phyloP scores from a whole-genome alignment of 106 monocot genomes.

The Ottelia alismoides region DNA sequence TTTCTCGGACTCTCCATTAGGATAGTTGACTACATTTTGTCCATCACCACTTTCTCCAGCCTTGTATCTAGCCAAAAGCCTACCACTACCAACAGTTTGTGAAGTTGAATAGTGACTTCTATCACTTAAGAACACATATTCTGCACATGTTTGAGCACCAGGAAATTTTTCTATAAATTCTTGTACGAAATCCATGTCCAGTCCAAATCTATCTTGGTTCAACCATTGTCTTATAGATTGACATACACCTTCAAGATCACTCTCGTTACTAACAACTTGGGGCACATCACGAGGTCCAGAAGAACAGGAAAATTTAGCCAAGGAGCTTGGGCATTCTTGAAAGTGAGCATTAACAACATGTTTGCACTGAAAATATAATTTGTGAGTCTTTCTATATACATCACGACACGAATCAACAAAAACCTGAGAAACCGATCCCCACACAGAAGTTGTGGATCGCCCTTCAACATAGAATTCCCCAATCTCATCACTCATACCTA shows the following conservation, averaged over 20 bases:
- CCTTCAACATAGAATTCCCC: constrained; percentile 80
- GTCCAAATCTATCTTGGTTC: constrained; percentile 82
- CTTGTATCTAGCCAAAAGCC: constrained; percentile 30
- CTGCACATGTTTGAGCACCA: constrained; percentile 42
- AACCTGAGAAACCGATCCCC: constrained; percentile 65
- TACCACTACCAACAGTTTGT: constrained; percentile 64
- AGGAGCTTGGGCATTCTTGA: constrained; percentile 11
- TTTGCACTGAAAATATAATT: constrained; percentile 46
- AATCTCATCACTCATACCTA: constrained; percentile 34
- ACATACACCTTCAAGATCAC: constrained; percentile 47
- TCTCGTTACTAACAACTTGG: too few species aligned
- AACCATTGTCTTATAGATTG: constrained; percentile 55
- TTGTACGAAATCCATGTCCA: constrained; percentile 76
- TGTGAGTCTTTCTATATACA: constrained; percentile 47
- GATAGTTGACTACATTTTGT: too few species aligned
- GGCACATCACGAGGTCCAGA: too few species aligned
- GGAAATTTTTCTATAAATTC: constrained; percentile 84
- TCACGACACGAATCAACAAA: constrained; percentile 49
- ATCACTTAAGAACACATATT: constrained; percentile 46
- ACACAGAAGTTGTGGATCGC: constrained; percentile 57
- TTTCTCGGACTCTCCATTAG: too few species aligned
- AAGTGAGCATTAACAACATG: constrained; percentile 21
- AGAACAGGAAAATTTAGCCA: constrained; percentile 51
- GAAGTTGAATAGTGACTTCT: constrained; percentile 32
- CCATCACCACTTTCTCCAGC: constrained; percentile 19